These are phyloP conservation scores for Wickerhamiella slavikovae DNA, from an alignment of 805 yeast genomes.

Conservation along the genomic window DNA sequence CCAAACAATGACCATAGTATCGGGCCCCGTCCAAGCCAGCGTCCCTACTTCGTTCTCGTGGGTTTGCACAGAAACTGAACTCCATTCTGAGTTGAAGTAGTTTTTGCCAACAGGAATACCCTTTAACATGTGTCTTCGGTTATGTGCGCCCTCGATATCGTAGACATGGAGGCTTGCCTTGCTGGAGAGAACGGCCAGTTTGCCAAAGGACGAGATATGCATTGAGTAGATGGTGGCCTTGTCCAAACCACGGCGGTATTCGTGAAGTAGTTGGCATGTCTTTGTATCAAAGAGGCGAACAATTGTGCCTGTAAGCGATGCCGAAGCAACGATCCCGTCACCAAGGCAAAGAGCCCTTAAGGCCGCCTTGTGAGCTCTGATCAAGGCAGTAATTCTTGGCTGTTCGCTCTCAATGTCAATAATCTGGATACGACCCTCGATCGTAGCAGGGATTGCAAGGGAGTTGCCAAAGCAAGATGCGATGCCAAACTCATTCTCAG, in stretches of 20 bases:
- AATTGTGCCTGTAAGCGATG: conserved; percentile 66
- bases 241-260: conserved; percentile 80
- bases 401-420: conserved; percentile 43
- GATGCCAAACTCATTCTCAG: conserved; percentile 38
- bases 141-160: conserved; percentile 24
- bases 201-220: conserved; percentile 61
- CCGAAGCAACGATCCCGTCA: conserved; percentile 58
- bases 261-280: conserved; percentile 51
- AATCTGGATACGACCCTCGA: conserved; percentile 58
- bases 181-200: conserved; percentile 69
- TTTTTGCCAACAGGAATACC: conserved; percentile 45
- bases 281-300: conserved; percentile 52
- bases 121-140: conserved; percentile 43
- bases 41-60: conserved; percentile 24
- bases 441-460: conserved; percentile 60
- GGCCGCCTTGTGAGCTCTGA: conserved; percentile 56
- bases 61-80: conserved; percentile 53
- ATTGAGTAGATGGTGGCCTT: conserved; percentile 63
- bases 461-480: conserved; percentile 35
- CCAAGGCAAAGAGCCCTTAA: conserved; percentile 42
- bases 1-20: conserved; percentile 59
- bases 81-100: conserved; percentile 75
- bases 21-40: conserved; percentile 63
- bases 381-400: conserved; percentile 42
- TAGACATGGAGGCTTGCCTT: conserved; percentile 78